Conservation (phyloP, 2,329 filamentous ascomycete genomes). For the Beauveria caledonica region DNA sequence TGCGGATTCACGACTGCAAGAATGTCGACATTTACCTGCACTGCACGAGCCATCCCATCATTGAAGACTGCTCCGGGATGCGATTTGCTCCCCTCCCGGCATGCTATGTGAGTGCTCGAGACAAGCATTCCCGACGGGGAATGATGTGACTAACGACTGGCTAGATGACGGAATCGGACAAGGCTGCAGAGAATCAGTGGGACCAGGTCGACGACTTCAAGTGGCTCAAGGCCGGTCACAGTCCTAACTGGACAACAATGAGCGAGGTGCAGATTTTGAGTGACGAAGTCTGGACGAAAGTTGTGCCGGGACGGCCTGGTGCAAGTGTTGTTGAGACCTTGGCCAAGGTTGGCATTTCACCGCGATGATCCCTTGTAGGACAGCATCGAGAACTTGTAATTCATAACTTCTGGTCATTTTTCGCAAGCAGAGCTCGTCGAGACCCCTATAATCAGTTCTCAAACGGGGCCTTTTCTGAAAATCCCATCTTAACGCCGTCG, state of each 20-base stretch:
- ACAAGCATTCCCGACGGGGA: too few species aligned
- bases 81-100: conserved; percentile 70
- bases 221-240: conserved; percentile 80
- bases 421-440: not conserved
- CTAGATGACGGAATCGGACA: conserved; percentile 23
- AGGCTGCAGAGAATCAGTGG: conserved; percentile 59
- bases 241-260: conserved; percentile 79
- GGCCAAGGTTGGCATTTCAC: conserved; percentile 35
- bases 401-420: not conserved
- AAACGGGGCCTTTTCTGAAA: not conserved
- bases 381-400: not conserved
- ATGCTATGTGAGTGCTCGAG: conserved; percentile 50
- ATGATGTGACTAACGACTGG: not conserved
- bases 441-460: not conserved
- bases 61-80: conserved; percentile 76
- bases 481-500: not conserved
- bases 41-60: conserved; percentile 79
- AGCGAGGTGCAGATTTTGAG: conserved; percentile 49
- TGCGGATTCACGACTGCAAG: conserved; percentile 81
- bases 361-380: conserved; percentile 5
- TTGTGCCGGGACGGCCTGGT: conserved; percentile 56
- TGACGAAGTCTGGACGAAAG: conserved; percentile 59
- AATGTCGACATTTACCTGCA: conserved; percentile 78
- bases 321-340: conserved; percentile 59
- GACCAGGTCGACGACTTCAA: conserved; percentile 94